Evolutionary conservation across 495 filamentous ascomycete genomes (phyloP).

Genomic region (Hyaloscypha finlandica): DNA sequence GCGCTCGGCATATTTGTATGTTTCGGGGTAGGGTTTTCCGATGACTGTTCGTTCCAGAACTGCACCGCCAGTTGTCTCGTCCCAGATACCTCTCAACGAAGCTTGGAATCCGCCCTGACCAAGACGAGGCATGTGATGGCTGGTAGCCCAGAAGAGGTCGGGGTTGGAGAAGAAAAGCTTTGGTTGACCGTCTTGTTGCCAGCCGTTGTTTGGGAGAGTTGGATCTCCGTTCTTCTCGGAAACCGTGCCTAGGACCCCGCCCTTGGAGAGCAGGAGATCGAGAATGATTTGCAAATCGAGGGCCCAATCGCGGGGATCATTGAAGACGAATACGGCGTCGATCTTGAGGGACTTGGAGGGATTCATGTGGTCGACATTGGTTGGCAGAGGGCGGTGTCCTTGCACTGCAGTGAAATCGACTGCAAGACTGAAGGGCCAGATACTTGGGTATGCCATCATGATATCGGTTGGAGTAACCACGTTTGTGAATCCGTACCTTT

Average conservation of each 20-base stretch:
- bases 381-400: conserved; percentile 59
- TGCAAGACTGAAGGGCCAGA: conserved; percentile 79
- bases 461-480: conserved; percentile 88
- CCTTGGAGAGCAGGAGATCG: conserved; percentile 74
- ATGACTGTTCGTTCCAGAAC: conserved; percentile 69
- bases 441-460: conserved; percentile 64
- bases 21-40: conserved; percentile 77
- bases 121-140: conserved; percentile 81
- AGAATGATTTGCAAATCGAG: conserved; percentile 86
- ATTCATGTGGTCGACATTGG: conserved; percentile 32
- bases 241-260: conserved; percentile 76
- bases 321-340: conserved; percentile 81
- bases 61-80: conserved; percentile 63
- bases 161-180: conserved; percentile 85
- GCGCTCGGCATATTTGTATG: conserved; percentile 82
- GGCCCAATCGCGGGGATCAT: conserved; percentile 80
- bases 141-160: conserved; percentile 85
- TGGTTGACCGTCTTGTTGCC: conserved; percentile 78
- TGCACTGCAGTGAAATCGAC: conserved; percentile 59
- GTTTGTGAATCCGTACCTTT: conserved; percentile 77
- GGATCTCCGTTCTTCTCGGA: conserved; percentile 49
- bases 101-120: conserved; percentile 92
- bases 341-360: conserved; percentile 56
- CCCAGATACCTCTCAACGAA: conserved; percentile 78
- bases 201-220: conserved; percentile 68